Base-by-base conservation (phyloP, 495 filamentous ascomycete species). In the Poronia punctata region DNA sequence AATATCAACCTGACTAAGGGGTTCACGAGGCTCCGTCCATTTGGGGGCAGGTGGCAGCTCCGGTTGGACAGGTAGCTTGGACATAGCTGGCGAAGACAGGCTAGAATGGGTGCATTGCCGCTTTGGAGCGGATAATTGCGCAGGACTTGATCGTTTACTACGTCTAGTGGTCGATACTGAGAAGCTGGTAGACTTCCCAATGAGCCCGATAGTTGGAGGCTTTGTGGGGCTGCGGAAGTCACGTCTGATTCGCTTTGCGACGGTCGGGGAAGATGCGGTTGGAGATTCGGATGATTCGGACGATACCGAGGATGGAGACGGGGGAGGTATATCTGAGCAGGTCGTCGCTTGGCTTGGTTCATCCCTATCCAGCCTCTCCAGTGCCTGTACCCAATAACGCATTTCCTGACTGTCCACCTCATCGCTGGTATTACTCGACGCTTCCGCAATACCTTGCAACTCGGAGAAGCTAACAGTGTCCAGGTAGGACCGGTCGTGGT, bases 361-460 rank as follows among this genome's bases (percentile, higher is more conserved):
- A 31, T 67, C 63, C 5, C 61, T 59, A 35, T 72, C 72, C 1
- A 71, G 62, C 26, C 50, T 46, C 38, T 76, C 70, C 8, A 85
- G 50, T 5, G 68, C 72, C 9, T 70, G 64, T 19, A 68, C 54
- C 78, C 80, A 85, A 1, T 61, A 44, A 2, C 63, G 60, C 47
- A 72, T 59, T 46, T 82, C 71, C 21, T 76, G 61, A n/a, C 61
- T 63, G 20, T 74, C 46, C 11, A 65, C 65, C 0, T 55, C 43
- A 1, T 56, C 45, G 1, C 59, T 49, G 18, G 45, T 32, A 18
- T 56, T 48, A n/a, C 43, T 66, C 23, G 61, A 59, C n/a, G 60
- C 49, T 14, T 43, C 33, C 1, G 69, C 69, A 39, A 69, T 53
- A 7, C 63, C 55, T 27, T 71, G 67, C 6, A 72, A 53, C 21